Base-by-base conservation (phyloP, 371 early-diverging fungal genomes). In the Syncephalastrum monosporum region DNA sequence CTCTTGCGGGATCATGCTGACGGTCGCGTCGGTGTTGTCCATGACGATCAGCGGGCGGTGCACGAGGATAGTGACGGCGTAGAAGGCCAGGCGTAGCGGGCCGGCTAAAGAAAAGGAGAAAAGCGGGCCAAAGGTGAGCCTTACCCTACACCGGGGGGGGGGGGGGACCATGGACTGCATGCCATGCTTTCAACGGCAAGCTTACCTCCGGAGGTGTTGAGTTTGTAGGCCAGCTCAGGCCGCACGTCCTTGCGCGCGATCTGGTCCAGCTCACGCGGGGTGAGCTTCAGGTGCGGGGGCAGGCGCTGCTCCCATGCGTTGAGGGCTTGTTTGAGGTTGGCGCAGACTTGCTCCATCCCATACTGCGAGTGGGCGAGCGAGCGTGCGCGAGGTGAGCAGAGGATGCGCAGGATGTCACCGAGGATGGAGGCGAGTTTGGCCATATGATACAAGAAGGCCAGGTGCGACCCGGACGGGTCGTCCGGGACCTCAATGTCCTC, bases 341-440 rank as follows among this genome's bases (percentile, higher is more conserved):
- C 48, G 25, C 64, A 65, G 16, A 68, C 60, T 21, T 61, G 54
- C 16, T 70, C 61, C 25, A 67, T 38, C 38, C 60, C 63, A n/a
- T 42, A 15, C 15, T 59, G 56, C 23, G 68, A 68, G 23, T 61
- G 65, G 7, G 19, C 33, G 49, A 72, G 47, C 4, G 56, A 10
- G 1, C 71, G 61, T 25, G 67, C 67, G 16, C 71, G 57, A 3
- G 76, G 76, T 19, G 73, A 67, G 47, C 67, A 72, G 12, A 76
- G 49, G 4, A 61, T 47, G 25, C 71, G 59, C 4, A 71, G 53
- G 1, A 68, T 51, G 41, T 76, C 77, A 17, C 77, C 73, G 7
- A 71, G 46, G 43, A 76, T 76, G 16, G 60, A 50, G 0, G 73
- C 56, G 43, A 76, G 15, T 25, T 66, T 72, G 23, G 64, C 57